Evolutionary conservation across 495 filamentous ascomycete species (phyloP).

Genomic region (Aspergillus panamensis): DNA sequence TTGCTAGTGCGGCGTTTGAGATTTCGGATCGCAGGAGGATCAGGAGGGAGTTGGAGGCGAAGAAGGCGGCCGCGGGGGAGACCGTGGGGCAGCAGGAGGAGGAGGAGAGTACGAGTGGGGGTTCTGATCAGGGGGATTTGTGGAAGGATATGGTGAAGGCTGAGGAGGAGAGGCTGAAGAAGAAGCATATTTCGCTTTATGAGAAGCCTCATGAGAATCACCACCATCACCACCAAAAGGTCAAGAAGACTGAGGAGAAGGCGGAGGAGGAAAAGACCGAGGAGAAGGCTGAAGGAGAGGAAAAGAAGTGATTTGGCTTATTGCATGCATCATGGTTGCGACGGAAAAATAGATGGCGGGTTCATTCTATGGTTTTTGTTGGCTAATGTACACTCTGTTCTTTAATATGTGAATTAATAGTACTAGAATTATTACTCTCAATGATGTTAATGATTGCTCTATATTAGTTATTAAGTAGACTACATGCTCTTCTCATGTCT

Average conservation of each 20-base stretch:
- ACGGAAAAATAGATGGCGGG: background rate
- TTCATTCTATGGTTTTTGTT: background rate
- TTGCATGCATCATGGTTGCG: background rate
- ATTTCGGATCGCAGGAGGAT: conserved; percentile 72
- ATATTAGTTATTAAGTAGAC: background rate
- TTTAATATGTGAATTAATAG: background rate
- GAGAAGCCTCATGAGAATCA: conserved; percentile 20
- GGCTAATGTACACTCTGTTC: background rate
- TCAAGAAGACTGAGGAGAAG: conserved; percentile 12
- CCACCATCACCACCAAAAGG: conserved; percentile 15
- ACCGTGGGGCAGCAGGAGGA: conserved; percentile 47
- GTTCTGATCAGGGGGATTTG: conserved; percentile 70
- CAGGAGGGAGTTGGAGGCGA: conserved; percentile 67
- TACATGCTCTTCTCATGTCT: too few relatives aligned
- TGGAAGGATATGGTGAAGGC: conserved; percentile 87
- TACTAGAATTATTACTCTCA: background rate
- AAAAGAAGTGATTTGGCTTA: background rate
- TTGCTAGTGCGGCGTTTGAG: conserved; percentile 88
- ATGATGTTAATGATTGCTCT: background rate
- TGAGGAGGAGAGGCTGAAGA: conserved; percentile 65
- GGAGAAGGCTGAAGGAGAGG: conserved; percentile 1
- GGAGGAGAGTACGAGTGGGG: conserved; percentile 34
- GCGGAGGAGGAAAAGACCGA: conserved; percentile 20
- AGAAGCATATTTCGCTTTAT: conserved; percentile 49
- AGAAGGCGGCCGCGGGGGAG: conserved; percentile 32